Evolutionary conservation across 495 filamentous ascomycete species (phyloP), one percentile per base, ranked within the genome.

Genomic region (Podospora comata): DNA sequence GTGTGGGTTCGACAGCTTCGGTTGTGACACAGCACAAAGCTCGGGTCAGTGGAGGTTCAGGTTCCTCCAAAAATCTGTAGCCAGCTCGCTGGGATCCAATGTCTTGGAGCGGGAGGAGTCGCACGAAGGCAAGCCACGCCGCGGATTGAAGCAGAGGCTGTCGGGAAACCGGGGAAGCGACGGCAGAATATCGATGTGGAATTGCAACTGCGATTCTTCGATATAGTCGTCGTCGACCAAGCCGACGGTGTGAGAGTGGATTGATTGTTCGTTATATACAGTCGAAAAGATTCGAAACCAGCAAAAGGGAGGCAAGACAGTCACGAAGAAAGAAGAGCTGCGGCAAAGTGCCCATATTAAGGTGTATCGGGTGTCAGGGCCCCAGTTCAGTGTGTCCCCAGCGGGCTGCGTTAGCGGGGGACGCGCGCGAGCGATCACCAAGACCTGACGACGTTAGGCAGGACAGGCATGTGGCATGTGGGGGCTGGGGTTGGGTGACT

Each of bases 311-410:
- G 64, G 53, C 27, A 61, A 61, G 20, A 27, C 55, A 32, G 53
- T 23, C 4, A 57, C 48, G 64, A 59, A 60, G 6, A 34, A 60
- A 27, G 44, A 28, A 58, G 30, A 62, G 53, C 55, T 23, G 44
- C 26, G 28, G 64, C 66, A n/a, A 64, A 23, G 67, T 57, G 58
- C 53, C n/a, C 27, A 48, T 63, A 63, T 63, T 63, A 63, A 63
- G 32, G 61, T 32, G 30, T 66, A 13, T 60, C 59, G 54, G 62
- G 30, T 66, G n/a, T 60, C 59, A 59, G 62, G 64, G 60, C 55
- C 67, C 58, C 16, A 62, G 64, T 69, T 62, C 67, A 69, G 44
- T 48, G 30, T 4, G 32, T 39, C 20, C 20, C n/a, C 61, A 16
- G 30, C 19, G 23, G 23, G 23, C 59, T 61, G 59, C 26, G 30